Base-by-base conservation (phyloP, 306 rosid species). In the Cyclanthera cordifolia region DNA sequence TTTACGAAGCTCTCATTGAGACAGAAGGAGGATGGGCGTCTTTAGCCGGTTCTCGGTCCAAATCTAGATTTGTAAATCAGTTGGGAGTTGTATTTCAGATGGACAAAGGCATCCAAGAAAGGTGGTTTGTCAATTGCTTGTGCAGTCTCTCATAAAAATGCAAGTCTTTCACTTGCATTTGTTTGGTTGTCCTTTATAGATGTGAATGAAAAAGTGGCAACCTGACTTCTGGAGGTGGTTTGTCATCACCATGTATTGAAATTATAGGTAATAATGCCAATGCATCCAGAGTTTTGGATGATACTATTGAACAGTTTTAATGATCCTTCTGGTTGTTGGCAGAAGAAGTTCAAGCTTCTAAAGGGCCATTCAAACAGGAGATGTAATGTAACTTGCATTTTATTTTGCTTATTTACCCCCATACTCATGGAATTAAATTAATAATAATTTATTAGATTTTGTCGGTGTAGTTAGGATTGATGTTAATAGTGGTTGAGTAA, bases 21-120 rank as follows among this genome's bases (percentile, higher is more conserved):
- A 81, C 91, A 87, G 84, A 83, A 88, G 87, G 99, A 88, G 87
- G 99, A 86, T 53, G 75, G 77, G 69, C 87, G 64, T 79, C 98
- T 10, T 75, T 80, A 10, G 79, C 83, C 5, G 97, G 95, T 53
- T 76, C 89, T 76, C 89, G 24, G 86, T 90, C 60, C 89, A 78
- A 80, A 87, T 82, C 52, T 37, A 37, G 79, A 78, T 81, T 60
- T 75, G 68, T 73, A 2, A 66, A 74, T 72, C 45, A 47, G 75
- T 69, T 57, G 30, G 72, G 77, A 84, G 75, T 75, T 69, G 59
- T 76, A 6, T 37, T 37, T 37, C 73, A 65, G 16, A 74, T 70
- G 11, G 71, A 74, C 64, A 53, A 69, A 74, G 85, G 73, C 72
- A 19, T 37, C 76, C 69, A 60, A 79, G 82, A 78, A 48, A 67